Percentiles rank a stretch among this genome's conserved stretches.
These are phyloP conservation scores for Blastobotrys serpentis DNA, from an alignment of 1,139 yeast genomes.

Conservation along the genomic window DNA sequence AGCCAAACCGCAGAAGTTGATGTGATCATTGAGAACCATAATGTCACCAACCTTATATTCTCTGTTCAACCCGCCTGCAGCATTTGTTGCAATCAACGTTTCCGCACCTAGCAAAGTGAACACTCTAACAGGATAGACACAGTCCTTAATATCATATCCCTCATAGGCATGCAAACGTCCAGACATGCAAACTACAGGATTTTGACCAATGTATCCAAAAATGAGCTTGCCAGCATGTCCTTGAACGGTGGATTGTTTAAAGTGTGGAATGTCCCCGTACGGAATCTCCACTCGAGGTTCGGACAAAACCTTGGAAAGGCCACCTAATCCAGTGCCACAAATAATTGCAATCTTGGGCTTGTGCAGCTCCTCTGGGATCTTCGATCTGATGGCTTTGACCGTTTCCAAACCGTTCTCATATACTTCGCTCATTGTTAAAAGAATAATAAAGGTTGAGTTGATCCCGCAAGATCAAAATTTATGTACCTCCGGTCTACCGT, in stretches of 20 bases:
- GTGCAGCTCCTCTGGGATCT: constrained; percentile 31
- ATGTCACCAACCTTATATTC: constrained; percentile 76
- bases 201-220: constrained; percentile 70
- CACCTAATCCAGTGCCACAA: constrained; percentile 95
- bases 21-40: constrained; percentile 86
- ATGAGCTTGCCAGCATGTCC: constrained; percentile 87
- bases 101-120: constrained; percentile 62
- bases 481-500: not conserved
- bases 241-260: constrained; percentile 59
- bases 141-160: constrained; percentile 76
- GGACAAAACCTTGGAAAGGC: constrained; percentile 60
- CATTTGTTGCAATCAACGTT: constrained; percentile 76
- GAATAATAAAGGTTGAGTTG: too few species aligned
- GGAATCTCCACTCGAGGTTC: constrained; percentile 51
- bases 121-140: constrained; percentile 83
- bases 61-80: constrained; percentile 85
- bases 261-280: constrained; percentile 75
- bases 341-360: constrained; percentile 62
- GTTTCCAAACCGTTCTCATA: constrained; percentile 29
- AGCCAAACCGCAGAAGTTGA: constrained; percentile 85
- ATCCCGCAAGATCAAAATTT: not conserved
- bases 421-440: constrained; percentile 9
- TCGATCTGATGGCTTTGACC: constrained; percentile 27
- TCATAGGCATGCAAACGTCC: constrained; percentile 92
- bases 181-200: constrained; percentile 89